Evolutionary conservation across 768 basidiomycete species (phyloP).

Genomic region (Podaxis rugospora): DNA sequence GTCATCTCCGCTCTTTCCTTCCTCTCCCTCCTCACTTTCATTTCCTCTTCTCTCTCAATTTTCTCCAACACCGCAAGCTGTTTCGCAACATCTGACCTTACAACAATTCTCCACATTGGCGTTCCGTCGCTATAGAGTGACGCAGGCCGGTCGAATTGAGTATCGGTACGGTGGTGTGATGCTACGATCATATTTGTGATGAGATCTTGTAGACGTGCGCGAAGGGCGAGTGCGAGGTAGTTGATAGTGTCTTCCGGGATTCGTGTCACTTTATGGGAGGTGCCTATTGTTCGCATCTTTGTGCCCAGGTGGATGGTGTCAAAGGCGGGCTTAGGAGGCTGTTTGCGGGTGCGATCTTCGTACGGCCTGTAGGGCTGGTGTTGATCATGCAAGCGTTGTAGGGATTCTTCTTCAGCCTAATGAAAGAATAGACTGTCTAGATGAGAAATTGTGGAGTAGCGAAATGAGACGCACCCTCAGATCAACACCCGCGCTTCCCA

Average conservation of each 20-base stretch:
- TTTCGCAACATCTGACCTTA: slow-evolving; percentile 78
- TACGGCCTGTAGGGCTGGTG: slow-evolving; percentile 61
- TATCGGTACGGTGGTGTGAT: slow-evolving; percentile 62
- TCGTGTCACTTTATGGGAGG: slow-evolving; percentile 61
- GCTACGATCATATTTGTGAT: slow-evolving; percentile 66
- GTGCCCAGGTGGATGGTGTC: slow-evolving; percentile 60
- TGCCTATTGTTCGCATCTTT: slow-evolving; percentile 64
- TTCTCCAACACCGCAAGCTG: slow-evolving; percentile 73
- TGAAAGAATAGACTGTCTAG: background rate
- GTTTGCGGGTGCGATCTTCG: slow-evolving; percentile 78
- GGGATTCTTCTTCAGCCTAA: slow-evolving; percentile 82
- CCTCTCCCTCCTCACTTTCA: slow-evolving; percentile 65
- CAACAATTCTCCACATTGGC: slow-evolving; percentile 80
- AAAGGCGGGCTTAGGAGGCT: slow-evolving; percentile 65
- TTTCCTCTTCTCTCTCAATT: slow-evolving; percentile 82
- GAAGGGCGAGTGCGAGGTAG: slow-evolving; percentile 77
- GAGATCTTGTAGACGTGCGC: slow-evolving; percentile 68
- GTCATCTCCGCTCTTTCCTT: slow-evolving; percentile 74
- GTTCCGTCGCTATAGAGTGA: slow-evolving; percentile 43
- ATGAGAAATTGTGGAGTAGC: background rate
- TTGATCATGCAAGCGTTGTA: slow-evolving; percentile 62
- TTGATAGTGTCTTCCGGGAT: slow-evolving; percentile 70
- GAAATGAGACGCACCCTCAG: slow-evolving; percentile 49
- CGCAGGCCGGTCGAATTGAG: slow-evolving; percentile 64
- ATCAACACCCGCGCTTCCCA: slow-evolving; percentile 86